Conservation (phyloP, 768 basidiomycete species). For the Tulasnella calospora region DNA sequence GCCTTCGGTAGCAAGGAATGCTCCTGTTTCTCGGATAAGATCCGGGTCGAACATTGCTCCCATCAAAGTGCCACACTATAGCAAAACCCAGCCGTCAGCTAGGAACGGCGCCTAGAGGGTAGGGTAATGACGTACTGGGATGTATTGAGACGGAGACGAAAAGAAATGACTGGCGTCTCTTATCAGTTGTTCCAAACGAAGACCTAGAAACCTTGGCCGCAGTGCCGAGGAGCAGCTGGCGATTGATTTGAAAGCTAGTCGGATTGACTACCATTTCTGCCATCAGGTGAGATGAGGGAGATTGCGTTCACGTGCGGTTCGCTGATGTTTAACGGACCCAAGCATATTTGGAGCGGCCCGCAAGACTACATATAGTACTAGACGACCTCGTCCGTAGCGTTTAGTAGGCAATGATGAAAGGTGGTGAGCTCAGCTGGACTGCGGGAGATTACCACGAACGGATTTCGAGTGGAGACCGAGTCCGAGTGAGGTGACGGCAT, state of each 20-base stretch:
- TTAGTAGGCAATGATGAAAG: not conserved
- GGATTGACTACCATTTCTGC: not conserved
- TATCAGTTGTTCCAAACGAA: not conserved
- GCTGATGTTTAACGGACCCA: not conserved
- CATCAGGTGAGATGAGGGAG: not conserved
- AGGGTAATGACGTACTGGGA: constrained; percentile 49
- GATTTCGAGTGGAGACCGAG: too few relatives aligned
- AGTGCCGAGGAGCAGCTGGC: not conserved
- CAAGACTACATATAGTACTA: not conserved
- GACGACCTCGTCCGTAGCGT: not conserved
- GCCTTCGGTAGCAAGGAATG: constrained; percentile 63
- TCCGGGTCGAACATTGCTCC: constrained; percentile 69
- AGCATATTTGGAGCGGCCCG: not conserved
- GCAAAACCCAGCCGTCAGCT: not conserved
- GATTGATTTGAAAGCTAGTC: not conserved
- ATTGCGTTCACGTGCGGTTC: not conserved
- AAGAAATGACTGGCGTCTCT: not conserved
- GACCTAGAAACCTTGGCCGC: not conserved
- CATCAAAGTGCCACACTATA: constrained; percentile 60
- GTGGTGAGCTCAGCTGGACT: not conserved
- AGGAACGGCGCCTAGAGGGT: not conserved
- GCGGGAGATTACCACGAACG: not conserved
- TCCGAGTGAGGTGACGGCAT: too few relatives aligned
- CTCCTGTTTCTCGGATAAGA: constrained; percentile 57
- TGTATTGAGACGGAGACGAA: constrained; percentile 61